A percentile compares a stretch with the other conserved stretches of the same genome.
phyloP scores from a whole-genome alignment of 202 grass and related monocot species.

The Elaeis oleifera region DNA sequence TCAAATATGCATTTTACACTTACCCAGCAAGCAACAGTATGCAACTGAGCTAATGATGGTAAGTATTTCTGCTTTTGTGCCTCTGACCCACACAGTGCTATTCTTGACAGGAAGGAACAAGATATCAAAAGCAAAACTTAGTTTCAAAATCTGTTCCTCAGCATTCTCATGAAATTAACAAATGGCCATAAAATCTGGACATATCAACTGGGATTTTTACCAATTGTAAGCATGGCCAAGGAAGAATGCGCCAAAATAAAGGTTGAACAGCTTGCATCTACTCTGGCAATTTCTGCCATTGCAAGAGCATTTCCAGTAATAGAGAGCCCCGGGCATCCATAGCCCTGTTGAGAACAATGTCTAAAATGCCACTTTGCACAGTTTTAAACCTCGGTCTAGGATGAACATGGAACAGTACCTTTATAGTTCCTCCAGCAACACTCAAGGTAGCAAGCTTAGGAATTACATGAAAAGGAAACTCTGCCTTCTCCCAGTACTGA shows the following conservation, averaged over 20 bases:
- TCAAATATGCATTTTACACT: conserved; percentile 23
- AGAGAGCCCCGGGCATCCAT: conserved; percentile 79
- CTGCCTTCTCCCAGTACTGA: conserved; percentile 89
- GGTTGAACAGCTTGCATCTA: conserved; percentile 81
- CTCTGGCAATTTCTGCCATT: conserved; percentile 65
- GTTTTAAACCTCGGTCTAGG: not conserved
- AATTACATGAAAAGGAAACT: conserved; percentile 80
- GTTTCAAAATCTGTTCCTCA: too few relatives aligned
- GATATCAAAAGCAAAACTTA: too few relatives aligned
- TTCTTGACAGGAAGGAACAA: conserved; percentile 25
- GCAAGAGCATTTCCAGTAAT: conserved; percentile 58
- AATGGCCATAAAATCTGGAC: too few relatives aligned
- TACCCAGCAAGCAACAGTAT: conserved; percentile 81
- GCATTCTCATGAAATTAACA: too few relatives aligned
- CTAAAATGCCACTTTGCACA: not conserved
- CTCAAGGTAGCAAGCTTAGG: conserved; percentile 58
- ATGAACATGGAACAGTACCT: conserved; percentile 30
- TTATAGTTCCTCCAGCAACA: conserved; percentile 61
- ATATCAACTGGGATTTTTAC: conserved; percentile 29
- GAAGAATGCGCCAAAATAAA: conserved; percentile 92
- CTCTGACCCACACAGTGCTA: conserved; percentile 86
- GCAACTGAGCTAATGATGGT: conserved; percentile 57
- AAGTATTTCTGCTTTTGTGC: conserved; percentile 87
- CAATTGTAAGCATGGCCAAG: conserved; percentile 79
- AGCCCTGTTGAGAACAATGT: conserved; percentile 35